A percentile compares a stretch with the other conserved stretches of the same genome.
Conservation (phyloP, 768 basidiomycete species). For the Suillus ampliporus region DNA sequence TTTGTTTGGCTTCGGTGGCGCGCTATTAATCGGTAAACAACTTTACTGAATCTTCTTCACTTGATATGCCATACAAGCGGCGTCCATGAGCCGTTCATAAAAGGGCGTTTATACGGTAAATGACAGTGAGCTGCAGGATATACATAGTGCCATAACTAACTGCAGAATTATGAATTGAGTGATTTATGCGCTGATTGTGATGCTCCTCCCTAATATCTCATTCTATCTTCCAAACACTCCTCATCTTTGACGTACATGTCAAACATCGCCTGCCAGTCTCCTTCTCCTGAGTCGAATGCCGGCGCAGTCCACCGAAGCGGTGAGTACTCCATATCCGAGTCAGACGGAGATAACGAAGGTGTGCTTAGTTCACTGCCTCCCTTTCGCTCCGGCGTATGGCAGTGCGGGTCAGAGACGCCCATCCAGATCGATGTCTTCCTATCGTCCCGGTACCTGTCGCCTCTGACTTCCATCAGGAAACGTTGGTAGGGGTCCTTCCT, state of each 20-base stretch:
- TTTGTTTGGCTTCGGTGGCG: conserved; percentile 45
- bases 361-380: background rate
- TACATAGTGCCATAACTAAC: conserved; percentile 9
- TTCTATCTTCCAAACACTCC: conserved; percentile 29
- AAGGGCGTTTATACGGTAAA: conserved; percentile 9
- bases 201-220: conserved; percentile 1
- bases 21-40: conserved; percentile 5
- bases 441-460: background rate
- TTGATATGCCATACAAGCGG: conserved; percentile 15
- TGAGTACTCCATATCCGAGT: background rate
- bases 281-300: conserved; percentile 16
- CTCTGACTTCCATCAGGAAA: conserved; percentile 17
- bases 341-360: conserved; percentile 8
- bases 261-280: conserved; percentile 42
- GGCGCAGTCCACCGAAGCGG: background rate
- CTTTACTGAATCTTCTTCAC: conserved; percentile 5
- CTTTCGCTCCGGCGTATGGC: background rate
- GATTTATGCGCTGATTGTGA: background rate
- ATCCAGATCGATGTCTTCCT: background rate
- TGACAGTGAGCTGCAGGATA: conserved; percentile 10
- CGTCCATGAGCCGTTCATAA: conserved; percentile 3
- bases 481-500: background rate
- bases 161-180: conserved; percentile 1
- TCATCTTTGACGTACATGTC: conserved; percentile 46
- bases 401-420: background rate